These are phyloP conservation scores for Gossypium anomalum DNA, from an alignment of 345 rosid species.

Conservation along the genomic window DNA sequence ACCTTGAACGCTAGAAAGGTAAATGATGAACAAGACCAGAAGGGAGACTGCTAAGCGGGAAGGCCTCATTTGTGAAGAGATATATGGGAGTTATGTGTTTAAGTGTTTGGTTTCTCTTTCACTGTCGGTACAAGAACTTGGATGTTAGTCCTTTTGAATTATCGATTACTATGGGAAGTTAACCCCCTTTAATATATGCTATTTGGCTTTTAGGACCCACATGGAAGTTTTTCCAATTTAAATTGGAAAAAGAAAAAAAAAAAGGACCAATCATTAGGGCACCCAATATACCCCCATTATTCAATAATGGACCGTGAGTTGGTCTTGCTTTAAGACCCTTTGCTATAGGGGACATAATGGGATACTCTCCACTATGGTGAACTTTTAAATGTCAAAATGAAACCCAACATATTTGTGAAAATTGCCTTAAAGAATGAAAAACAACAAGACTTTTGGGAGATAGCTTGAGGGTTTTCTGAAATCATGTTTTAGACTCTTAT, in stretches of 20 bases:
- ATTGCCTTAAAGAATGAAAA: background rate
- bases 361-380: slow-evolving; percentile 1
- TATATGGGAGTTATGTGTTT: background rate
- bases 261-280: slow-evolving; percentile 12
- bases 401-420: background rate
- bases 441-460: background rate
- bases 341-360: slow-evolving; percentile 1
- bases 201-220: slow-evolving; percentile 5
- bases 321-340: background rate
- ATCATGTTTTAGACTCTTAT: slow-evolving; percentile 10
- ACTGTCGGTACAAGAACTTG: background rate
- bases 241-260: background rate
- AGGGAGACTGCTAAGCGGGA: background rate
- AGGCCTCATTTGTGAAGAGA: slow-evolving; percentile 11
- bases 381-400: background rate
- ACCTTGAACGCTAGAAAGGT: slow-evolving; percentile 13
- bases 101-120: too few species aligned
- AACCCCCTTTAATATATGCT: slow-evolving; percentile 6
- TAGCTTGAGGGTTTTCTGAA: background rate
- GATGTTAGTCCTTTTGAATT: background rate
- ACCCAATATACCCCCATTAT: background rate
- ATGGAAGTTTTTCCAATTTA: background rate
- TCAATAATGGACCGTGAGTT: slow-evolving; percentile 7
- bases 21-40: background rate
- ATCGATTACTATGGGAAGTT: background rate